Evolutionary conservation across 2,329 filamentous ascomycete species (phyloP), one percentile per base, ranked within the genome.

Genomic region (Cladosporium colombiae): DNA sequence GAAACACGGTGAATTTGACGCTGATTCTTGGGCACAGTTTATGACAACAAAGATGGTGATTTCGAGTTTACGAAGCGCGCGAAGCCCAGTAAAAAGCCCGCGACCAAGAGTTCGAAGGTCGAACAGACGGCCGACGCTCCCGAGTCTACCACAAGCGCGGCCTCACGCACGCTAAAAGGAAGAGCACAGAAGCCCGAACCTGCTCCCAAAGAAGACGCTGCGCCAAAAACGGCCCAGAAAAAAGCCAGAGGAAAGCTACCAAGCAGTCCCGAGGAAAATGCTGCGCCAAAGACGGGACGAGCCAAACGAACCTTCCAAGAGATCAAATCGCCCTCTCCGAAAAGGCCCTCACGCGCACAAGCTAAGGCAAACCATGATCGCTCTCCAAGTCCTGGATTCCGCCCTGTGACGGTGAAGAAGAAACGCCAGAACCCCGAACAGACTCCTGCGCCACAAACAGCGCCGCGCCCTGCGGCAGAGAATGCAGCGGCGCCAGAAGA

Each of bases 11-110:
- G 40, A 66, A 68, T 46, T 7, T 49, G 25, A 57, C 37, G 58
- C 61, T 63, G 37, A 63, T 40, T 52, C 7, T 37, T 21, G 46
- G 33, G 68, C 35, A 56, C 27, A 73, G 70, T 71, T 53, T 75
- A 77, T 74, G 80, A 79, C 61, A 80, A 83, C 70, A 74, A 81
- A 37, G 81, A 80, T 64, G 82, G 82, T 64, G 82, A 77, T 33
- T 84, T 84, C 69, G 75, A 78, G 50, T 84, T 84, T 66, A 78
- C 79, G 66, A 80, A 81, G 67, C 74, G 70, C 27, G 66, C 68
- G 27, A 72, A 74, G 58, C 69, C 70, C 31, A 62, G 70, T 21
- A 80, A 79, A 66, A 68, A 75, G 62, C 72, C 76, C 49, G 70
- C 68, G 23, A 68, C 68, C 44, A 71, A 68, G 16, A 68, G 67